Base-by-base conservation (phyloP, 495 filamentous ascomycete genomes). In the Podospora conica region DNA sequence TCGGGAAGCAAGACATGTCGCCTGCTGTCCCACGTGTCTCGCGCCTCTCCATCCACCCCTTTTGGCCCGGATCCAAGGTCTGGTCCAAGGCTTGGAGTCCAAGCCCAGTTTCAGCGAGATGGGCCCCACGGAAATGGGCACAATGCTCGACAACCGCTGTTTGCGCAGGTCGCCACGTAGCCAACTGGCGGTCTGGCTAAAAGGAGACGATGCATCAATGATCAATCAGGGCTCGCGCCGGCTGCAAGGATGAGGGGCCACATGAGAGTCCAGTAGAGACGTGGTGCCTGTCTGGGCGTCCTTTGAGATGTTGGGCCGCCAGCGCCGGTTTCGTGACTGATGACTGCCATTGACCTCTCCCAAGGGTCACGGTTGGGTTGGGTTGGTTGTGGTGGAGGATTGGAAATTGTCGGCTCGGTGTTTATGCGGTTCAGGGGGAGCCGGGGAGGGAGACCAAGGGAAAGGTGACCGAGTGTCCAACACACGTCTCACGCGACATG, bases 231-330 rank as follows among this genome's bases (percentile, higher is more conserved):
- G 11, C 12, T 3, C 9, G 20, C 9, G 33, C 21, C 27, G 25
- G 59, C 65, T 59, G 53, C 60, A 63, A 23, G 54, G 31, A 54
- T 66, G 65, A 57, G 59, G 54, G 60, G 53, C 40, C 64, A 61
- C 61, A 58, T 59, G 58, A 66, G 55, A 29, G n/a, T 63, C 40
- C 58, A 48, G 65, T 62, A n/a, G 58, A 56, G 55, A 63, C 65
- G 65, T 67, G 65, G 65, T 67, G 65, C 65, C 60, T 67, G 60
- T 67, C 40, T 48, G 40, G 40, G 40, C 40, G 55, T 58, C 33
- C 53, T 57, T 53, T 27, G 20, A 27, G 25, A n/a, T 12, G 22
- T 23, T 58, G 57, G 63, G 55, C 54, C 63, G 9, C 54, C 24
- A 11, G 20, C 24, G 23, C 23, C 40, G 25, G 61, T 63, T 55